phyloP scores from a whole-genome alignment of 768 basidiomycete genomes.

The Hebeloma cylindrosporum region DNA sequence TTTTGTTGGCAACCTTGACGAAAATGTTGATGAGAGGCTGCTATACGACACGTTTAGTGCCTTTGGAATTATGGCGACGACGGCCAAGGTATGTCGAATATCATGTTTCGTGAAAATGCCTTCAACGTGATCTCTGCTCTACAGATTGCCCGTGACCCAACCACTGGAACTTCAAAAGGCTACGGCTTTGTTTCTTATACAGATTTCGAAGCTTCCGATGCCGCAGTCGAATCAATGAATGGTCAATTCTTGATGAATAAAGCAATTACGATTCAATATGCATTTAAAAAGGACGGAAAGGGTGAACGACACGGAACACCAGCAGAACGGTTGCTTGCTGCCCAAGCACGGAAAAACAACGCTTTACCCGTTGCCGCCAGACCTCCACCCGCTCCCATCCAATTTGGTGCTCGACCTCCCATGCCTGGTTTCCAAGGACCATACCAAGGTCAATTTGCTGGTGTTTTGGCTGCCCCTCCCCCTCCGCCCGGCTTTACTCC shows the following conservation, averaged over 20 bases:
- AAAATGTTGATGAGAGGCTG: constrained; percentile 90
- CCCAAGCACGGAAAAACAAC: constrained; percentile 95
- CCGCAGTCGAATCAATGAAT: constrained; percentile 96
- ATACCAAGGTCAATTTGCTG: constrained; percentile 93
- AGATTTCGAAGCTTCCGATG: constrained; percentile 96
- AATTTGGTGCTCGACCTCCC: constrained; percentile 64
- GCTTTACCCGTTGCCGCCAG: constrained; percentile 77
- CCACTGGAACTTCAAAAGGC: constrained; percentile 85
- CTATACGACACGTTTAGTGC: constrained; percentile 95
- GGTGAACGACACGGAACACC: constrained; percentile 96
- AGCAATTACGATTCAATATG: constrained; percentile 94
- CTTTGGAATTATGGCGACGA: constrained; percentile 90
- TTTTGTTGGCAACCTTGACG: constrained; percentile 94
- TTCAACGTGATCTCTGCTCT: constrained; percentile 1
- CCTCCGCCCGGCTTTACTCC: constrained; percentile 80
- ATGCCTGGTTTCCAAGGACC: constrained; percentile 73
- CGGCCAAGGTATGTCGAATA: constrained; percentile 68
- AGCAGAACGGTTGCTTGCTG: constrained; percentile 93
- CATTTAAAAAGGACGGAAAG: constrained; percentile 99
- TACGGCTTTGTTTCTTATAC: constrained; percentile 98
- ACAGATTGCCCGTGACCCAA: constrained; percentile 90
- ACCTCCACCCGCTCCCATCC: constrained; percentile 73
- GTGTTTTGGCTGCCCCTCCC: constrained; percentile 77
- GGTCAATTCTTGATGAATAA: constrained; percentile 98
- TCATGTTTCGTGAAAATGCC: constrained; percentile 6